Percentiles rank a stretch among this genome's conserved stretches.
phyloP scores from a whole-genome alignment of 495 filamentous ascomycete species.

The Friedmanniomyces simplex region DNA sequence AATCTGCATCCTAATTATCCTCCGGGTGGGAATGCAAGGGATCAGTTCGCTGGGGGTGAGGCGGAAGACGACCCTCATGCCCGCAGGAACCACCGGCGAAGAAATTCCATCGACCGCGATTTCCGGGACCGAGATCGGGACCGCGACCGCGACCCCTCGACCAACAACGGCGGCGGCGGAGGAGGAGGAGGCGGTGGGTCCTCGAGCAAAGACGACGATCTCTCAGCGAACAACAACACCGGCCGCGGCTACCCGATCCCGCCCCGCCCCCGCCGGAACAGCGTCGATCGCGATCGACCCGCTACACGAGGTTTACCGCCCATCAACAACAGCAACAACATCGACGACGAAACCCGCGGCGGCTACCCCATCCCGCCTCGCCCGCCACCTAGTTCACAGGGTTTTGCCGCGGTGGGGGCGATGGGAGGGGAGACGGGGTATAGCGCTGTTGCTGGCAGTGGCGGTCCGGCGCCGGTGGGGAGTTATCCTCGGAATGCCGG shows the following conservation, averaged over 20 bases:
- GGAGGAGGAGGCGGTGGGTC: too few species aligned
- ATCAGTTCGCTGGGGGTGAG: neutral
- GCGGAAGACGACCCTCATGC: neutral
- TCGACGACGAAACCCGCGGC: too few species aligned
- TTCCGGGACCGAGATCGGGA: neutral
- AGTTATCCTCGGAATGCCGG: slow-evolving; percentile 9
- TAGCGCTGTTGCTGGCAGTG: neutral
- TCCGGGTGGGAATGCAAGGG: neutral
- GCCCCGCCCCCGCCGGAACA: neutral
- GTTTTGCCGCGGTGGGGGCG: neutral
- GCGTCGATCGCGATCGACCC: neutral
- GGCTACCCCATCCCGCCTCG: slow-evolving; percentile 20
- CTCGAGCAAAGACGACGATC: neutral
- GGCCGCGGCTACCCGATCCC: neutral
- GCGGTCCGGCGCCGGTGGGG: neutral
- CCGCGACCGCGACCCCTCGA: neutral
- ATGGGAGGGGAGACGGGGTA: neutral
- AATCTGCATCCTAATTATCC: slow-evolving; percentile 1
- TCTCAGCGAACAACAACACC: neutral
- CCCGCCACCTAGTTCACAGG: slow-evolving; percentile 7
- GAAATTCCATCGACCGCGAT: neutral
- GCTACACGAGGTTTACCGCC: neutral
- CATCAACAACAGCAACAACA: neutral
- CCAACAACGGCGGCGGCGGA: neutral
- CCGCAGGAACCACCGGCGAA: slow-evolving; percentile 1